These are phyloP conservation scores for Dactylellina sp. DNA, from an alignment of 2,329 filamentous ascomycete genomes.

Conservation along the genomic window DNA sequence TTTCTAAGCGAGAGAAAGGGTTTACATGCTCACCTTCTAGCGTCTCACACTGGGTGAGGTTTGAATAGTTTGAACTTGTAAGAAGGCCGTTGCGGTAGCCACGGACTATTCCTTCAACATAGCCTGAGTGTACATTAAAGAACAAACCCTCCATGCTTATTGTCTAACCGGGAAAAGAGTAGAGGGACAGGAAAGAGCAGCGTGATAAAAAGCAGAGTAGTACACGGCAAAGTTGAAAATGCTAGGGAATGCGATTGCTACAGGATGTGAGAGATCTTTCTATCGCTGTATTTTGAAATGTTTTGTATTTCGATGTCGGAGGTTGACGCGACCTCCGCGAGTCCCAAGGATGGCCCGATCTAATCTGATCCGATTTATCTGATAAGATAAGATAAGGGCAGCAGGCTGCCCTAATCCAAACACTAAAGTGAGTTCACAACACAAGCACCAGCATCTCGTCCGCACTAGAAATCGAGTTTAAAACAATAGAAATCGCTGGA, in stretches of 20 bases:
- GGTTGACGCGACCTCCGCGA: conserved; percentile 3
- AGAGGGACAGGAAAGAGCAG: too few species aligned
- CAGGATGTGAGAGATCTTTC: too few species aligned
- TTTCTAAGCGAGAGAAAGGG: conserved; percentile 3
- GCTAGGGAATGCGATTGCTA: too few species aligned
- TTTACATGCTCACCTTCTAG: conserved; percentile 81
- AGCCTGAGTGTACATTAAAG: conserved; percentile 95
- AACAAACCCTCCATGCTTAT: conserved; percentile 86
- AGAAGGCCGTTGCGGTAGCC: conserved; percentile 95
- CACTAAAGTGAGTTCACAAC: background rate
- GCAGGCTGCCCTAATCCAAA: conserved; percentile 30
- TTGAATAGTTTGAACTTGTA: conserved; percentile 89
- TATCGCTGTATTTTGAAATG: too few species aligned
- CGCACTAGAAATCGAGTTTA: too few species aligned
- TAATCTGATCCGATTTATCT: conserved; percentile 2
- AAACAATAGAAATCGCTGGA: too few species aligned
- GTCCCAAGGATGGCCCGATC: background rate
- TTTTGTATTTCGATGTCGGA: too few species aligned
- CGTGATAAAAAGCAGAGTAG: background rate
- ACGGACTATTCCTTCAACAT: conserved; percentile 95
- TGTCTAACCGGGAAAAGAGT: background rate
- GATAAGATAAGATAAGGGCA: conserved; percentile 53
- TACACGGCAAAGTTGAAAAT: too few species aligned
- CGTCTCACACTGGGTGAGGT: conserved; percentile 96
- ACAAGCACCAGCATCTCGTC: too few species aligned